Percentiles rank a stretch among this genome's conserved stretches.
These are phyloP conservation scores for Termitomyces sp. DNA, from an alignment of 768 basidiomycete genomes.

Conservation along the genomic window DNA sequence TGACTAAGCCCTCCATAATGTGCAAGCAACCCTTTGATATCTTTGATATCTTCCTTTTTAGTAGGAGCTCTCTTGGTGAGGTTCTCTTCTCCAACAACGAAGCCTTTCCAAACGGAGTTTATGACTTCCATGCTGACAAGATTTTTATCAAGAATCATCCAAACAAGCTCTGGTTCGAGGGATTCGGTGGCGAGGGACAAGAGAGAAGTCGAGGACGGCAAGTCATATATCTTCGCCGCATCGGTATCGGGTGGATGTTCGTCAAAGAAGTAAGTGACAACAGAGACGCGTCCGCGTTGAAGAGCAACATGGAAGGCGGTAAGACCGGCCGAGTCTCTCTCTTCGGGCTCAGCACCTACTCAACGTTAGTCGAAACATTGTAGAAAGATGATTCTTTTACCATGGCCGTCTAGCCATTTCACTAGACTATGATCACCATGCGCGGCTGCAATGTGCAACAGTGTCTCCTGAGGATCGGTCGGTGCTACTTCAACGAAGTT, in stretches of 20 bases:
- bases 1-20: slow-evolving; percentile 45
- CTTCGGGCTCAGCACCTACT: slow-evolving; percentile 69
- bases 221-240: slow-evolving; percentile 40
- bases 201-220: slow-evolving; percentile 35
- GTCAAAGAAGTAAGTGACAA: slow-evolving; percentile 59
- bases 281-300: slow-evolving; percentile 40
- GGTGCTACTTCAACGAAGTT: slow-evolving; percentile 41
- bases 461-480: slow-evolving; percentile 57
- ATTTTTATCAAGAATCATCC: slow-evolving; percentile 56
- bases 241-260: slow-evolving; percentile 55
- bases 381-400: slow-evolving; percentile 33
- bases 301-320: slow-evolving; percentile 69
- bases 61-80: slow-evolving; percentile 18
- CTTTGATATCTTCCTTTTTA: slow-evolving; percentile 33
- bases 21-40: slow-evolving; percentile 49
- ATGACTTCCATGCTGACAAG: slow-evolving; percentile 47
- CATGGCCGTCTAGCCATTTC: slow-evolving; percentile 67
- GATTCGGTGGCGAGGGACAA: slow-evolving; percentile 57
- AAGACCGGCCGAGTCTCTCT: slow-evolving; percentile 50
- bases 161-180: slow-evolving; percentile 57
- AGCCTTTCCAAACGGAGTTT: slow-evolving; percentile 43
- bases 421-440: slow-evolving; percentile 54
- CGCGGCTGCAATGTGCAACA: slow-evolving; percentile 61
- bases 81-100: slow-evolving; percentile 29
- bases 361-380: slow-evolving; percentile 12